Evolutionary conservation across 176 grass and related monocot genomes (phyloP).

Genomic region (Ensete ventricosum): DNA sequence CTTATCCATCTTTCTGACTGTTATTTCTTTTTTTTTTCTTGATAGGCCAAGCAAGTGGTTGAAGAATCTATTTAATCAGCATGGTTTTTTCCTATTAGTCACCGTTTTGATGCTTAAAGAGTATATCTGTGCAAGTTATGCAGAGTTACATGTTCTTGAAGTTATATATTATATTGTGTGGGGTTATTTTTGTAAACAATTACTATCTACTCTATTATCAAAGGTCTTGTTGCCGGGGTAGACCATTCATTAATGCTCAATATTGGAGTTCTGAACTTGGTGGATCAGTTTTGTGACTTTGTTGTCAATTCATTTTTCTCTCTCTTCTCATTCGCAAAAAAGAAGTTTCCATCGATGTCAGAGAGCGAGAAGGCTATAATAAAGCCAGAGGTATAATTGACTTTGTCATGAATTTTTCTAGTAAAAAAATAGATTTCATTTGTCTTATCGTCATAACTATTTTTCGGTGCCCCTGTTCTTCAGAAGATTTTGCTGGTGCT

Average conservation of each 20-base stretch:
- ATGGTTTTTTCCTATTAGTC: background rate
- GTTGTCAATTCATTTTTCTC: background rate
- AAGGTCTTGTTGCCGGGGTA: background rate
- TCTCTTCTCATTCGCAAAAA: background rate
- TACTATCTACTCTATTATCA: background rate
- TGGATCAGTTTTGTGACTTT: background rate
- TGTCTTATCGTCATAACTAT: no score
- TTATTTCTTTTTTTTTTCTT: background rate
- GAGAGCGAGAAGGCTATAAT: conserved; percentile 14
- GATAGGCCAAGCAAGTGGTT: background rate
- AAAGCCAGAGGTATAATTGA: conserved; percentile 3
- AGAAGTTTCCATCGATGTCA: background rate
- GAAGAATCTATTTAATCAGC: background rate
- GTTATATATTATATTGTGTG: background rate
- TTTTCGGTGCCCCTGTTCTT: background rate
- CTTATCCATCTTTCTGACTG: background rate
- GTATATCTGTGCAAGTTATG: background rate
- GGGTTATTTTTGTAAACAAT: background rate
- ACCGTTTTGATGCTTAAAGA: background rate
- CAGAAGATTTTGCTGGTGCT: background rate
- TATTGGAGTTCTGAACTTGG: background rate
- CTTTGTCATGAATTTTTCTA: background rate
- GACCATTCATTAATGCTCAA: background rate
- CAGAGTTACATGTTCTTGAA: background rate
- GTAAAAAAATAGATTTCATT: background rate